phyloP scores from a whole-genome alignment of 805 yeast species.

The Barnettozyma sp. region DNA sequence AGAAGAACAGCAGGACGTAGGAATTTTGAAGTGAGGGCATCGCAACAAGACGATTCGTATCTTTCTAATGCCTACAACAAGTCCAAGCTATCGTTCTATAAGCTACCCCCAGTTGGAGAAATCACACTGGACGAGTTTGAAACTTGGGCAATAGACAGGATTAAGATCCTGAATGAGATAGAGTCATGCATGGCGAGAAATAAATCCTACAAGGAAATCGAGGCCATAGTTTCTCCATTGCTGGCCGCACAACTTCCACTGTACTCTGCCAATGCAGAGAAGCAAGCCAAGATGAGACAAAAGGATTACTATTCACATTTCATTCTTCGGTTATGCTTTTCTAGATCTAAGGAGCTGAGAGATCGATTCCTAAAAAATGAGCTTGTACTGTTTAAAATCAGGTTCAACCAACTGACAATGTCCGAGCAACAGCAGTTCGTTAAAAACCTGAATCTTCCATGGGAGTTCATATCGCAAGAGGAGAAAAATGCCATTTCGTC shows the following conservation, averaged over 20 bases:
- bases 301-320: conserved; percentile 93
- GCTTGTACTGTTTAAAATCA: conserved; percentile 59
- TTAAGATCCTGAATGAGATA: conserved; percentile 75
- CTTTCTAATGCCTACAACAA: conserved; percentile 38
- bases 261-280: conserved; percentile 31
- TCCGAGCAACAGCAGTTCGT: conserved; percentile 69
- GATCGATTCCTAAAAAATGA: conserved; percentile 76
- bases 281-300: conserved; percentile 42
- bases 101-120: conserved; percentile 71
- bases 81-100: conserved; percentile 67
- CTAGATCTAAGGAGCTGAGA: conserved; percentile 79
- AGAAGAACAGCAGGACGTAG: conserved; percentile 69
- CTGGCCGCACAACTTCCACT: conserved; percentile 62
- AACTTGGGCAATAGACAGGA: conserved; percentile 89
- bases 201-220: conserved; percentile 58
- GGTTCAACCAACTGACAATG: conserved; percentile 58
- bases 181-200: conserved; percentile 68
- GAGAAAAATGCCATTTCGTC: conserved; percentile 49
- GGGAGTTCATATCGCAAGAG: conserved; percentile 58
- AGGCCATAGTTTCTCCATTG: conserved; percentile 55
- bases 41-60: conserved; percentile 28
- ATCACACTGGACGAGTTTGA: conserved; percentile 91
- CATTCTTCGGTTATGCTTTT: conserved; percentile 81
- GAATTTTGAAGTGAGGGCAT: conserved; percentile 43
- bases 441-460: conserved; percentile 54